phyloP scores from a whole-genome alignment of 208 protist genomes.

The Leptomonas seymouri region DNA sequence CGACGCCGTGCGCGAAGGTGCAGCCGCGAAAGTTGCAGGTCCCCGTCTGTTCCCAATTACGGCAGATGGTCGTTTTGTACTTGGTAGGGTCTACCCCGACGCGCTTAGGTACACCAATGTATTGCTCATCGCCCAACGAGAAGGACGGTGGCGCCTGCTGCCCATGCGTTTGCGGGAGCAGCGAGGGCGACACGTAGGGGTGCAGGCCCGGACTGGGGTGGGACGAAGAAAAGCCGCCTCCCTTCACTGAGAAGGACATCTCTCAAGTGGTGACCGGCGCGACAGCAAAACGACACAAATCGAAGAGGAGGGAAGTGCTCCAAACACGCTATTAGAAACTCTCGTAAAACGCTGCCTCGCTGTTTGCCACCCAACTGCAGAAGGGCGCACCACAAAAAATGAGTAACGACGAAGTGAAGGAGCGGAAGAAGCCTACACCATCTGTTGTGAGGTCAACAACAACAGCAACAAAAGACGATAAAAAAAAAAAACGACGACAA shows the following conservation, averaged over 20 bases:
- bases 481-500: conserved; percentile 9
- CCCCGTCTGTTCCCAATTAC: conserved; percentile 78
- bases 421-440: conserved; percentile 10
- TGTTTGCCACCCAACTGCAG: too few relatives aligned
- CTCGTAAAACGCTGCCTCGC: too few relatives aligned
- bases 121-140: conserved; percentile 50
- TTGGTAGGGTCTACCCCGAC: conserved; percentile 72
- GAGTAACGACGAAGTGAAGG: neutral
- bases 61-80: conserved; percentile 89
- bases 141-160: conserved; percentile 56
- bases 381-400: neutral
- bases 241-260: conserved; percentile 80
- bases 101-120: conserved; percentile 42
- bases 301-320: neutral
- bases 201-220: conserved; percentile 53
- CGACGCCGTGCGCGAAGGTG: conserved; percentile 84
- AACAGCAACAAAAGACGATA: neutral
- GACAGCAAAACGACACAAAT: too few relatives aligned
- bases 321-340: too few relatives aligned
- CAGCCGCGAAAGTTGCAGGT: conserved; percentile 74
- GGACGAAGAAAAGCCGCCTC: conserved; percentile 46
- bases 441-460: conserved; percentile 17
- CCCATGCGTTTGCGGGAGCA: conserved; percentile 41
- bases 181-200: conserved; percentile 42
- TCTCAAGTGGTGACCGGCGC: neutral